Base-by-base conservation (phyloP, 169 alveolate genomes). In the Pseudocohnilembus persalinus region DNA sequence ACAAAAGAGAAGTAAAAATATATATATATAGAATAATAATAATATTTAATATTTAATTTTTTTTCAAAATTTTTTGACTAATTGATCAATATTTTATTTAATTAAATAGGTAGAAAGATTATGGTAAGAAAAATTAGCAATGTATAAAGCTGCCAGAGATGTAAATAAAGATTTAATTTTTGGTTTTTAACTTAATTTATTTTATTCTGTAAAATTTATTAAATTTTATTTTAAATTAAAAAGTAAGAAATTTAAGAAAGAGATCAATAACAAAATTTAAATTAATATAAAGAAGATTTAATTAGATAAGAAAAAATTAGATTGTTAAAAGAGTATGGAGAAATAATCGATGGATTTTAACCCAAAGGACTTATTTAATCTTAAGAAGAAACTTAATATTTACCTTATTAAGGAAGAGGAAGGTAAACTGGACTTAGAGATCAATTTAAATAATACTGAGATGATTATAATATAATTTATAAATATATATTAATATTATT, bases 261-360 rank as follows among this genome's bases (percentile, higher is more conserved):
- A 34, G 82, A 89, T 65, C 88, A 86, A 83, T 35, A 78, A 32
- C 78, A 77, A 68, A 86, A 84, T 26, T 87, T 86, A 35, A 96
- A 95, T 74, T 83, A 76, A 34, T 93, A 89, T 76, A 94, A 91
- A 73, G 90, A 93, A 73, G 82, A 89, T 75, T 82, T 95, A 0
- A 83, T 95, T 27, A 94, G 91, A 83, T 89, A 93, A 73, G 97
- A 95, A 84, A 93, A 96, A 65, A 82, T 85, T 74, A 84, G 96
- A 33, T 89, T 95, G 35, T 83, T 90, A n/a, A 83, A 88, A 78
- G 94, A 92, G 81, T 88, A 93, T 83, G 93, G 95, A 32, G 81
- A 90, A 65, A 88, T 88, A 74, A 91, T 94, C 30, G 91, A 83
- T 64, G 95, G 90, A 34, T 94, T 90, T 78, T 34, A 92, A 80